Percentiles rank a stretch among this genome's conserved stretches.
phyloP scores from a whole-genome alignment of 345 rosid species.

The Salix exigua region DNA sequence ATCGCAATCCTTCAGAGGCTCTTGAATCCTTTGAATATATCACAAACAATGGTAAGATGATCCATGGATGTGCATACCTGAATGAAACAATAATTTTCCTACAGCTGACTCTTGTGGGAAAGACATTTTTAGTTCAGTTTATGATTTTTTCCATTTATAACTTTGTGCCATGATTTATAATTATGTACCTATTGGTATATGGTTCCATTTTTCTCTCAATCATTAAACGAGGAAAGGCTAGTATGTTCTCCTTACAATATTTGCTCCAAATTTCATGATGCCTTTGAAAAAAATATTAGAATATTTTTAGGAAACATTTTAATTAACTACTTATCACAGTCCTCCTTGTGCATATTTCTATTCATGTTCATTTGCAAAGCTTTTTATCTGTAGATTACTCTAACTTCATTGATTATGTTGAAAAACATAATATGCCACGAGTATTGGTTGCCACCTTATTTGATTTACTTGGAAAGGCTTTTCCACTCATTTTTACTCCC shows the following conservation, averaged over 20 bases:
- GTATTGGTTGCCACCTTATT: too few relatives aligned
- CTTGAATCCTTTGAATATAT: slow-evolving; percentile 90
- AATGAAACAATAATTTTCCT: not conserved
- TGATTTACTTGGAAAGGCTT: too few relatives aligned
- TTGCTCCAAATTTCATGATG: not conserved
- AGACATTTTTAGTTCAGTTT: not conserved
- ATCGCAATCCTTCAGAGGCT: slow-evolving; percentile 77
- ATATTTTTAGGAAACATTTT: not conserved
- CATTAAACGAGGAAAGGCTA: not conserved
- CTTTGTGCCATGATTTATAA: not conserved
- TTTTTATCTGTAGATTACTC: not conserved
- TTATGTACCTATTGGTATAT: not conserved
- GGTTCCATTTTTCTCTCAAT: not conserved
- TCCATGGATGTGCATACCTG: not conserved
- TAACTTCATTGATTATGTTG: too few relatives aligned
- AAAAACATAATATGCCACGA: too few relatives aligned
- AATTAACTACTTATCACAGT: not conserved
- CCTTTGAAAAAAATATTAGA: not conserved
- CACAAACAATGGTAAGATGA: slow-evolving; percentile 67
- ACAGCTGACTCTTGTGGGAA: not conserved
- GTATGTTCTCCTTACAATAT: not conserved
- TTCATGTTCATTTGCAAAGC: not conserved
- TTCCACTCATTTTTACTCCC: too few relatives aligned
- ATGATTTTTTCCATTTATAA: not conserved
- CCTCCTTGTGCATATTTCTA: not conserved